These are phyloP conservation scores for Teunomyces funiuensis DNA, from an alignment of 805 yeast species.

Conservation along the genomic window DNA sequence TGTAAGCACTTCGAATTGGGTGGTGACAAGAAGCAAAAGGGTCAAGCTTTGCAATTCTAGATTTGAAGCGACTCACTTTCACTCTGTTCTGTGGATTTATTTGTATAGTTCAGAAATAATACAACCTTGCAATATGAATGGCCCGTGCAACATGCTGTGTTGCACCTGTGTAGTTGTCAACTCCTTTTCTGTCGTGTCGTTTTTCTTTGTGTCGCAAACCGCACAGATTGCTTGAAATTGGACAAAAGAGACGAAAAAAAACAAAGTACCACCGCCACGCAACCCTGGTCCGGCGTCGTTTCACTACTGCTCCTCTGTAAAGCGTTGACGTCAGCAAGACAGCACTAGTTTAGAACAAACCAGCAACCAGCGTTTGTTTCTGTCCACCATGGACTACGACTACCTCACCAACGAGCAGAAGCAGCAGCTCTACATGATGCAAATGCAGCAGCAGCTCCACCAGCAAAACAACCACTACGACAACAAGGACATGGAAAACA, in stretches of 20 bases:
- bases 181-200: not conserved
- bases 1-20: constrained; percentile 99
- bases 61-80: constrained; percentile 6
- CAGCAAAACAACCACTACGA: constrained; percentile 11
- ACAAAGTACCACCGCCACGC: not conserved
- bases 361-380: not conserved
- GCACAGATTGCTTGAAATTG: constrained; percentile 1
- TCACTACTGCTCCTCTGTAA: not conserved
- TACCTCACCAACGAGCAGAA: constrained; percentile 30
- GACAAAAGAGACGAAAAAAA: constrained; percentile 4
- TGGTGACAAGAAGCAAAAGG: constrained; percentile 99
- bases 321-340: not conserved
- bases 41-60: constrained; percentile 99
- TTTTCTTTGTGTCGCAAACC: constrained; percentile 5
- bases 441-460: constrained; percentile 17
- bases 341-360: not conserved
- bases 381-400: constrained; percentile 26
- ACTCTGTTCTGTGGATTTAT: constrained; percentile 5
- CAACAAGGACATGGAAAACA: constrained; percentile 14
- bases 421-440: constrained; percentile 29
- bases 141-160: not conserved
- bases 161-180: not conserved
- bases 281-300: not conserved
- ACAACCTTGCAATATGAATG: constrained; percentile 3
- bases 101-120: constrained; percentile 6